Percentiles rank a stretch among this genome's conserved stretches.
Conservation (phyloP, 2,329 filamentous ascomycete genomes). For the Colletotrichum aenigma region DNA sequence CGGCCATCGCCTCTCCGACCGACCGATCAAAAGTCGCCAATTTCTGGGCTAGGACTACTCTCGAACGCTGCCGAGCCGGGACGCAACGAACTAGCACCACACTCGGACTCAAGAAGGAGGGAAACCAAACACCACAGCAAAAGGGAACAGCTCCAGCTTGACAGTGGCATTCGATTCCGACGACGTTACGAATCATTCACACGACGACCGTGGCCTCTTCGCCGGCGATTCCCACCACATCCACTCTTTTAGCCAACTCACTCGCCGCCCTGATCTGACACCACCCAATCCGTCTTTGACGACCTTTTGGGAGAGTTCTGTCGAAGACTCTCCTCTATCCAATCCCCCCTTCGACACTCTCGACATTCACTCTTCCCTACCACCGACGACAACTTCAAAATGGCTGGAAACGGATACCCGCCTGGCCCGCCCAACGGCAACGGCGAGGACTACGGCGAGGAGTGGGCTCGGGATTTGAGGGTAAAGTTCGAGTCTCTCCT, state of each 20-base stretch:
- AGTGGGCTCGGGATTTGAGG: constrained; percentile 79
- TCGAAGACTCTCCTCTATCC: constrained; percentile 5
- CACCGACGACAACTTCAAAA: constrained; percentile 24
- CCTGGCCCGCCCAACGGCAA: constrained; percentile 29
- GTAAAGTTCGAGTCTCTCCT: constrained; percentile 86
- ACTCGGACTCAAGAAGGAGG: neutral
- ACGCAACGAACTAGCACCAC: neutral
- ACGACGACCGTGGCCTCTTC: neutral
- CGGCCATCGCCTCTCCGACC: neutral
- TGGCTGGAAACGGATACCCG: constrained; percentile 43
- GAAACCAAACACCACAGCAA: neutral
- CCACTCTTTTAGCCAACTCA: neutral
- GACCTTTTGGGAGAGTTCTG: neutral
- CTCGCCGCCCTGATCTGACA: neutral
- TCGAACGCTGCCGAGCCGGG: neutral
- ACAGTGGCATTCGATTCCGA: neutral
- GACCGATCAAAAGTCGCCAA: neutral
- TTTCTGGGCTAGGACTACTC: constrained; percentile 1
- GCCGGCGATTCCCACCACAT: neutral
- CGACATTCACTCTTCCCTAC: neutral
- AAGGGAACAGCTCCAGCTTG: neutral
- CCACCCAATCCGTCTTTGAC: neutral
- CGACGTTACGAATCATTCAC: neutral
- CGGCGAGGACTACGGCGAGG: constrained; percentile 63
- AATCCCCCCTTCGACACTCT: neutral